Conservation (phyloP, 305 asterid species). For the Withania somnifera region DNA sequence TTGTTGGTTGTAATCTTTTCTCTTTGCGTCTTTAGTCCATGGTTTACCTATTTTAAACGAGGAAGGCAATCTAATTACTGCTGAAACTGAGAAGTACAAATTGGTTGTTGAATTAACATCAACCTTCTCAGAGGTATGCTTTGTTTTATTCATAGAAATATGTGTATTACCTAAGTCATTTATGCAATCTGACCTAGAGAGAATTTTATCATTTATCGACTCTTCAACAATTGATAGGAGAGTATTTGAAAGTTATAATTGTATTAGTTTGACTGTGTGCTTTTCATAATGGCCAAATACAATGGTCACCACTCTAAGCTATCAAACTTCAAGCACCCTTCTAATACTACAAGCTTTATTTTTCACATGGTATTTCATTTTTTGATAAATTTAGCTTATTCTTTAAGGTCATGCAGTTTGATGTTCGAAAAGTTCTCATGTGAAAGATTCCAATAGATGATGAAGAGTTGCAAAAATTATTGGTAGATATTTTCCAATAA, state of each 20-base stretch:
- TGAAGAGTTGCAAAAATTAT: too few relatives aligned
- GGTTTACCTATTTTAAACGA: slow-evolving; percentile 76
- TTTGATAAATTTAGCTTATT: too few relatives aligned
- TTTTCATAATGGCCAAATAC: neutral
- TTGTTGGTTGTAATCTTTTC: too few relatives aligned
- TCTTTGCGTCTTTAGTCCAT: too few relatives aligned
- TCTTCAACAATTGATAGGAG: neutral
- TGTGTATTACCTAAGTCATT: neutral
- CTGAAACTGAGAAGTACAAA: slow-evolving; percentile 53
- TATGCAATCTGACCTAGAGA: neutral
- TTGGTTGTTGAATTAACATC: slow-evolving; percentile 43
- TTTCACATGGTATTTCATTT: too few relatives aligned
- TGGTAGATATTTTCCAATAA: too few relatives aligned
- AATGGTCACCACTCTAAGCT: neutral
- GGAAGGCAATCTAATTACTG: slow-evolving; percentile 66
- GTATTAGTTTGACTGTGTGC: neutral
- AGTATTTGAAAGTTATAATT: neutral
- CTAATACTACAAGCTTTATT: too few relatives aligned
- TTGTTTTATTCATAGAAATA: neutral
- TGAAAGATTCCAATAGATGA: too few relatives aligned
- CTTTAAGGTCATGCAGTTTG: too few relatives aligned
- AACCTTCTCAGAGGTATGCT: slow-evolving; percentile 68
- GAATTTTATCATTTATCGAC: neutral
- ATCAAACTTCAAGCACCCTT: neutral
- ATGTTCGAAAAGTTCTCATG: too few relatives aligned